Evolutionary conservation across 2,329 filamentous ascomycete genomes (phyloP), one percentile per base, ranked within the genome.

Genomic region (Tolypocladium paradoxum): DNA sequence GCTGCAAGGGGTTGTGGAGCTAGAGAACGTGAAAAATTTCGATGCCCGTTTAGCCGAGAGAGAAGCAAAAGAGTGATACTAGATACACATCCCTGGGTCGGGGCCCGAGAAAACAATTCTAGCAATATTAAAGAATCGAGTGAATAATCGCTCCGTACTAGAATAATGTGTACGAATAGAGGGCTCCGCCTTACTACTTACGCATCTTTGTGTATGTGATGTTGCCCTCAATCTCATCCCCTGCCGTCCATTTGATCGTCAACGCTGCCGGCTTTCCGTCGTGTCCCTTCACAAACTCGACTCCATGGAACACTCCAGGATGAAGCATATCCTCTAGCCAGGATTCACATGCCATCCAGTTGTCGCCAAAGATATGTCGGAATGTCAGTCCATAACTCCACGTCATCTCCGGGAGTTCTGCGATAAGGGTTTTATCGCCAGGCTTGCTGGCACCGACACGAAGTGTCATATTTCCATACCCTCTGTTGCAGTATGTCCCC

Each of bases 401-500:
- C 1, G 62, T 60, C 22, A 55, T 53, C 12, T 67, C 57, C 1
- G 37, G 46, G 6, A 61, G 59, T 6, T 64, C 56, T 0, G 60
- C 61, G 4, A 63, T 54, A 2, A 68, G 59, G 1, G 63, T 60
- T 35, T 49, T 53, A 24, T 61, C 48, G 3, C 40, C 50, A 2
- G 46, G 24, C 20, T 58, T 53, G 3, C 54, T 33, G 8, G 56
- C 43, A 8, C 58, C 53, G 11, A 54, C 54, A 1, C 52, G 52
- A 5, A 68, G 53, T 0, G 56, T 53, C 12, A 68, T 49, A 1
- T 48, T 54, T 22, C 61, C 63, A 61, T 76, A 77, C 4, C 67
- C 73, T 2, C 68, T 66, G 51, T 77, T 67, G 55, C 62, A 69
- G 57, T 77, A 79, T 2, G 65, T 72, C 3, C 76, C 76, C 2